phyloP scores from a whole-genome alignment of 371 early-diverging fungal genomes.

The Rhizopus arrhizus region DNA sequence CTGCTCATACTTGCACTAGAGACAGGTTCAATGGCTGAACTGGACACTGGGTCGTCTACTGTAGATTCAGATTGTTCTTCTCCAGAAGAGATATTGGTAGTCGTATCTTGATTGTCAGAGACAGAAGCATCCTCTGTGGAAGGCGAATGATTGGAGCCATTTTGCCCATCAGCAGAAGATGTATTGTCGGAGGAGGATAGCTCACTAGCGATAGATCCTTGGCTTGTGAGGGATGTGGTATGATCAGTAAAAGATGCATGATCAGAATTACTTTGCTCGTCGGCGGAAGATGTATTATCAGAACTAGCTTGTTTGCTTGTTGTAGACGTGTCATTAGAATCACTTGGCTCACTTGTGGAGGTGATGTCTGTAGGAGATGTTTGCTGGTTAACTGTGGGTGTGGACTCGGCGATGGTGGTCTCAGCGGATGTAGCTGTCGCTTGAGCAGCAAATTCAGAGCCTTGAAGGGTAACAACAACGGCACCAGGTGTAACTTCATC shows the following conservation, averaged over 20 bases:
- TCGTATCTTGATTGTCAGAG: too few relatives aligned
- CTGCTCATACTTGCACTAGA: neutral
- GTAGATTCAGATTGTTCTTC: too few relatives aligned
- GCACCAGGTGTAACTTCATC: neutral
- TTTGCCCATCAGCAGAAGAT: neutral
- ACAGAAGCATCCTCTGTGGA: neutral
- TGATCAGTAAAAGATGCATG: neutral
- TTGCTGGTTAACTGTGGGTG: neutral
- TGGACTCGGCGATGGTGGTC: neutral
- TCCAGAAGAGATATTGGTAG: too few relatives aligned
- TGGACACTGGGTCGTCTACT: too few relatives aligned
- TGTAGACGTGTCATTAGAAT: neutral
- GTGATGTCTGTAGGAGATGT: neutral
- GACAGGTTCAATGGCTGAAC: neutral
- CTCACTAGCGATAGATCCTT: neutral
- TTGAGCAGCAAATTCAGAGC: neutral
- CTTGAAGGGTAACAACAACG: neutral
- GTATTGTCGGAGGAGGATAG: neutral
- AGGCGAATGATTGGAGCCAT: neutral
- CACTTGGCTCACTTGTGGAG: neutral
- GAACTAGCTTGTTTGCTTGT: neutral
- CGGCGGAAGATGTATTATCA: neutral
- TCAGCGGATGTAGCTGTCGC: neutral
- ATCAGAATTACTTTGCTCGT: neutral
- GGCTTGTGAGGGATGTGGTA: neutral